Percentiles rank a stretch among this genome's conserved stretches.
phyloP scores from a whole-genome alignment of 225 moss, liverwort and hornwort genomes.

The Marchantia polymorpha region DNA sequence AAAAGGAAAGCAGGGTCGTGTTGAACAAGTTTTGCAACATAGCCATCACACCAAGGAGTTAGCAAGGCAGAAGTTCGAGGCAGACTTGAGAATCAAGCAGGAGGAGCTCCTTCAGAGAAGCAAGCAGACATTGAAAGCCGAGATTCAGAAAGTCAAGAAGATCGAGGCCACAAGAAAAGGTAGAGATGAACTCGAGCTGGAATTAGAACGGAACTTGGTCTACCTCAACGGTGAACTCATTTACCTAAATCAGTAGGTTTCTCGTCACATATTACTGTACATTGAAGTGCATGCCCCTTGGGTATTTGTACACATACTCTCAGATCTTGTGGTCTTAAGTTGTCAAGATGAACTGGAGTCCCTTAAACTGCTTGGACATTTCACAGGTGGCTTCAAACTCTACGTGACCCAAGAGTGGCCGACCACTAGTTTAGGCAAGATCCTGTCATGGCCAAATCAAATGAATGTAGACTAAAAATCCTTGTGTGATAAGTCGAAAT shows the following conservation, averaged over 20 bases:
- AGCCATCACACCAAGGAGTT: constrained; percentile 16
- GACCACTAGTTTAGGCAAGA: not conserved
- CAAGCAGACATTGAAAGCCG: constrained; percentile 37
- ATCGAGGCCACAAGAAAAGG: constrained; percentile 37
- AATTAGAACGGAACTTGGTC: constrained; percentile 41
- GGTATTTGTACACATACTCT: constrained; percentile 8
- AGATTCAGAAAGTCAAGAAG: constrained; percentile 39
- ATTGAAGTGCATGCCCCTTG: constrained; percentile 9
- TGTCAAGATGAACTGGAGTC: not conserved
- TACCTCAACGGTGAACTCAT: constrained; percentile 36
- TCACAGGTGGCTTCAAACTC: constrained; percentile 3
- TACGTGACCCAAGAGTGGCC: not conserved
- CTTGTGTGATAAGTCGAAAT: not conserved
- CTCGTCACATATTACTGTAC: not conserved
- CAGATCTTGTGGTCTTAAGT: not conserved
- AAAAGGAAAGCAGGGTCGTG: constrained; percentile 40
- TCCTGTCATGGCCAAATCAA: not conserved
- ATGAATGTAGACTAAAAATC: not conserved
- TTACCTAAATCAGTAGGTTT: constrained; percentile 35
- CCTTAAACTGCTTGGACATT: not conserved
- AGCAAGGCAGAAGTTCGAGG: constrained; percentile 42
- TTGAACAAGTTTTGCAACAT: constrained; percentile 14
- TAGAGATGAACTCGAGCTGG: constrained; percentile 37
- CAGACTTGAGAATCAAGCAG: constrained; percentile 37
- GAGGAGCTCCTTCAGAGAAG: constrained; percentile 46